A percentile compares a stretch with the other conserved stretches of the same genome.
Conservation (phyloP, 352 stramenopile genomes). For the Blastocystis sp. region DNA sequence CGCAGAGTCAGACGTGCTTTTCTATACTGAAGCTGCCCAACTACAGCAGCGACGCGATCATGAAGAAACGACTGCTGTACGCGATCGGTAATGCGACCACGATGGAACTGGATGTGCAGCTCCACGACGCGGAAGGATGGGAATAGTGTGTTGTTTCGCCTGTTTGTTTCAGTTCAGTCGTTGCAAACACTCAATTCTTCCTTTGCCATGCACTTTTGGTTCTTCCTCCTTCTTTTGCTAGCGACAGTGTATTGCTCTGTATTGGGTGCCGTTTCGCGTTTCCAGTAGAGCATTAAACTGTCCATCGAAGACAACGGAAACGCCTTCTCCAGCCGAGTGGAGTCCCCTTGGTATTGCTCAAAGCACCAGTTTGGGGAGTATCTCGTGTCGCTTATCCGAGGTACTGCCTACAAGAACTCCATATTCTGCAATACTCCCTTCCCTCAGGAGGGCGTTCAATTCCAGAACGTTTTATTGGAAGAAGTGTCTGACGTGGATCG, state of each 20-base stretch:
- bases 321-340: background rate
- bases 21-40: slow-evolving; percentile 67
- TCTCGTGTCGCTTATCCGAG: background rate
- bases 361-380: slow-evolving; percentile 15
- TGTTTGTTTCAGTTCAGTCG: background rate
- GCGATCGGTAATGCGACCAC: slow-evolving; percentile 59
- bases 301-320: background rate
- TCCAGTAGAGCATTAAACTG: background rate
- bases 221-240: background rate
- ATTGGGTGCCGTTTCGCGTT: background rate
- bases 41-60: slow-evolving; percentile 36
- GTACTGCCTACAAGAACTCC: background rate
- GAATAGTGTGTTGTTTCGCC: background rate
- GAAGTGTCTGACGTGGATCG: background rate
- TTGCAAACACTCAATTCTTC: background rate
- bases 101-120: slow-evolving; percentile 72
- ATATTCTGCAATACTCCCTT: background rate
- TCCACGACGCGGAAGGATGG: slow-evolving; percentile 72
- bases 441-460: background rate
- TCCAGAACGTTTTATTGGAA: slow-evolving; percentile 11
- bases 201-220: background rate
- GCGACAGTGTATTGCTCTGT: background rate
- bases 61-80: slow-evolving; percentile 59
- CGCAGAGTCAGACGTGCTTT: slow-evolving; percentile 72
- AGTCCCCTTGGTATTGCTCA: background rate